Evolutionary conservation across 1,284 basidiomycete genomes (phyloP), one percentile per base, ranked within the genome.

Genomic region (Ustilago xerochloae): DNA sequence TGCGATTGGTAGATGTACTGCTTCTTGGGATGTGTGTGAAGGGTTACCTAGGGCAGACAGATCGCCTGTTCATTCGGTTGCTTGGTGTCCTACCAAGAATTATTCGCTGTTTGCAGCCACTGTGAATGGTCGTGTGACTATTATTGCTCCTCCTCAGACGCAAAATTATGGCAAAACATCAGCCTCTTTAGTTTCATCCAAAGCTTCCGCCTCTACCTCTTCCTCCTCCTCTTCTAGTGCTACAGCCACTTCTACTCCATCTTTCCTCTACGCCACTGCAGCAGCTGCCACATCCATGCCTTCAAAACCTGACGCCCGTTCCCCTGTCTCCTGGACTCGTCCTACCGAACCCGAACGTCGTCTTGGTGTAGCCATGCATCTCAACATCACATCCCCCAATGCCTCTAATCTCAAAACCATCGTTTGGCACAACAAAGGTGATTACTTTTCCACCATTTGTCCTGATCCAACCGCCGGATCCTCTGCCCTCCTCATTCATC

Each of bases 21-120:
- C 92, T 85, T 88, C 90, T 75, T 99, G 95, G 94, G 89, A 90
- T 79, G 89, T 97, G 73, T 78, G 73, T 39, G 69, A 65, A 20
- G 77, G 77, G 7, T 26, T 79, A 30, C 61, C 80, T 20, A 67
- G 67, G 22, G 60, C 57, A 13, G 82, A 84, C 18, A 75, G 79
- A 16, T 75, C 78, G 12, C 85, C 88, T 0, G 89, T 99, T 63
- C 92, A 93, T 59, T 88, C 92, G 36, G 86, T 97, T 22, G 93
- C 93, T 67, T 99, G 97, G 96, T 96, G 93, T 83, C 96, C 97
- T 26, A 90, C 93, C 82, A 88, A 87, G 63, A 93, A 96, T 78
- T 90, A 91, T 79, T 89, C 87, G 75, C 91, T 92, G 84, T 92
- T 97, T 77, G 90, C 90, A 15, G 91, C 92, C 64, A 91, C 90